Evolutionary conservation across 1,284 basidiomycete species (phyloP), one percentile per base, ranked within the genome.

Genomic region (Naganishia sp.): DNA sequence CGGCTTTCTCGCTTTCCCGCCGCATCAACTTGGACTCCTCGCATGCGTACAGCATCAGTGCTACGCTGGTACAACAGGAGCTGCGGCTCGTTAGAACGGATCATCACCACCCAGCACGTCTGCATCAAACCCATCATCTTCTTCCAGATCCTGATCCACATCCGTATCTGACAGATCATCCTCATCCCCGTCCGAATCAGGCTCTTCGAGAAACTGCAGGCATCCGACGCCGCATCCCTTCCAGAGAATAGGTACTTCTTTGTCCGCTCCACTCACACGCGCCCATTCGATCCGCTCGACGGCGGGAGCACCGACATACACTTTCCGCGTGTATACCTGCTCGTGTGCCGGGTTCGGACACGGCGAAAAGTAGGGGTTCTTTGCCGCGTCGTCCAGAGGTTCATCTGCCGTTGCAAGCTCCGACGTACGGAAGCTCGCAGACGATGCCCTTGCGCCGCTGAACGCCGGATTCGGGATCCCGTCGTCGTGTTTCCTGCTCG

Each of bases 201-300:
- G 70, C 9, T 70, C 55, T 36, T 78, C 77, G 68, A 80, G 57
- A 66, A 77, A 78, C 0, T 64, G 69, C 59, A 80, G 66, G 63
- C 79, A 80, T 6, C 77, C 79, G 0, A 73, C 75, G 1, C 73
- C 73, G 64, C 79, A 80, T 18, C 79, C 79, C 49, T 68, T 65
- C 78, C 78, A 79, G 33, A 69, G 67, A 2, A 79, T 69, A 0
- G 79, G 79, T 3, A 79, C 66, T 15, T 49, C 52, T 25, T 73
- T 67, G 10, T 67, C 70, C n/a, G 65, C 65, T 6, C 71, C 72
- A 49, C 66, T 69, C 13, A 78, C 68, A 7, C 72, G 66, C n/a
- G 69, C 59, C 77, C 77, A 80, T 57, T 80, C 76, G 23, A 77
- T 64, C n/a, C 78, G 68, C 55, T 78, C 75, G 54, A 79, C 79